Conservation (phyloP, 2,329 filamentous ascomycete species). For the Xylariaceae sp. region DNA sequence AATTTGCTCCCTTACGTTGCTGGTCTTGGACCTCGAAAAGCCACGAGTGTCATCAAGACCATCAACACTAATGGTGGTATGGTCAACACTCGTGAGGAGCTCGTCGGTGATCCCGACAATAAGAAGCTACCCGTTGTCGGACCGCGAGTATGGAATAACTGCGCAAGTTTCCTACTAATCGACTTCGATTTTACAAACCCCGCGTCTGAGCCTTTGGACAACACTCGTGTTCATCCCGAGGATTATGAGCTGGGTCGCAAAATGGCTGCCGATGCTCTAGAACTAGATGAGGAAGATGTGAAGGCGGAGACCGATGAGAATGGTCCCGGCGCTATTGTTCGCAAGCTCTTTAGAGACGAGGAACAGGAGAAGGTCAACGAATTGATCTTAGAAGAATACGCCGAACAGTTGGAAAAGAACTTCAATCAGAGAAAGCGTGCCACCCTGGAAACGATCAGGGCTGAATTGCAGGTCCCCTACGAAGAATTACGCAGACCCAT, state of each 20-base stretch:
- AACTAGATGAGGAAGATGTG: conserved; percentile 96
- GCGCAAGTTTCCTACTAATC: conserved; percentile 89
- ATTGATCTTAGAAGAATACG: conserved; percentile 92
- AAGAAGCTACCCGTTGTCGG: conserved; percentile 76
- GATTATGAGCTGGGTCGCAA: conserved; percentile 97
- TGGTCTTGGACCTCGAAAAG: conserved; percentile 88
- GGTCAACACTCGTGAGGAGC: conserved; percentile 76
- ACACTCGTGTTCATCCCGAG: conserved; percentile 94
- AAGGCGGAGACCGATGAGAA: conserved; percentile 90
- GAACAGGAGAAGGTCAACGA: conserved; percentile 95
- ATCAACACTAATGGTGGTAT: conserved; percentile 87
- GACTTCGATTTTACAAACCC: conserved; percentile 78
- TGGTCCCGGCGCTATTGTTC: conserved; percentile 82
- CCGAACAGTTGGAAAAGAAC: conserved; percentile 87
- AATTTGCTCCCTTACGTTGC: conserved; percentile 87
- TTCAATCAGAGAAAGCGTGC: conserved; percentile 93
- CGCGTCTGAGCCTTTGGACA: conserved; percentile 86
- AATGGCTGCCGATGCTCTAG: conserved; percentile 94
- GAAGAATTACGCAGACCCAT: conserved; percentile 88
- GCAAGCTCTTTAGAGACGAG: conserved; percentile 91
- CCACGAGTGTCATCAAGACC: conserved; percentile 76
- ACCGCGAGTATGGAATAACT: conserved; percentile 91
- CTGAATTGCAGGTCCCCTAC: conserved; percentile 86
- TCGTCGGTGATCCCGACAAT: conserved; percentile 81
- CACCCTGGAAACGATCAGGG: conserved; percentile 91